Base-by-base conservation (phyloP, 805 yeast genomes). In the Ogataea minuta region DNA sequence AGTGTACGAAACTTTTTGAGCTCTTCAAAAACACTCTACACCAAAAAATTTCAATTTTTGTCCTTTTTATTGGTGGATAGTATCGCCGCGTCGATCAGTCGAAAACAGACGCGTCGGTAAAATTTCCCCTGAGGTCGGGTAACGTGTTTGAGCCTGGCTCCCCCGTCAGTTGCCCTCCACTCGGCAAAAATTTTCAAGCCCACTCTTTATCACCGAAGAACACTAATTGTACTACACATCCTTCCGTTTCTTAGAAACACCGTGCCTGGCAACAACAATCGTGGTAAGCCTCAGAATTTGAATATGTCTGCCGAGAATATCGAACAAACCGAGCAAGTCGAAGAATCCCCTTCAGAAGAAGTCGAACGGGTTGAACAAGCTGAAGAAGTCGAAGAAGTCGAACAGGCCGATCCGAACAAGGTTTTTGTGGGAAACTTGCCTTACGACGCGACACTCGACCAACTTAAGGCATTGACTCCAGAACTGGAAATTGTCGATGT, bases 351-450 rank as follows among this genome's bases (percentile, higher is more conserved):
- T 7, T 34, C 46, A 6, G 42, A 41, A 21, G 31, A 41, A 31
- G 19, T 41, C 25, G 45, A 41, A 36, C 31, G 16, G 30, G 25
- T 35, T 19, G 37, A 39, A 24, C 44, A 41, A 36, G 31, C 28
- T 10, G 45, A 41, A 36, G 27, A 23, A 30, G 25, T 35, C 16
- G 37, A 39, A 24, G 43, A 41, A 36, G 31, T 28, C 10, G 44
- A 41, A 27, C 31, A 28, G 29, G 28, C 40, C 16, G 48, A 38
- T 39, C 46, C 40, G 19, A 48, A 39, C 30, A 49, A 48, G 17
- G 63, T 72, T 15, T 69, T 67, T 43, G 66, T 74, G 30, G 70
- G 71, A 32, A 74, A 74, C 50, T 57, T 75, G 39, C 67, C 66
- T 26, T 72, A 62, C 53, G 57, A 57, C 25, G 64, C 70, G 14